A percentile compares a stretch with the other conserved stretches of the same genome.
Evolutionary conservation across 768 basidiomycete species (phyloP).

Genomic region (Lactifluus volemus): DNA sequence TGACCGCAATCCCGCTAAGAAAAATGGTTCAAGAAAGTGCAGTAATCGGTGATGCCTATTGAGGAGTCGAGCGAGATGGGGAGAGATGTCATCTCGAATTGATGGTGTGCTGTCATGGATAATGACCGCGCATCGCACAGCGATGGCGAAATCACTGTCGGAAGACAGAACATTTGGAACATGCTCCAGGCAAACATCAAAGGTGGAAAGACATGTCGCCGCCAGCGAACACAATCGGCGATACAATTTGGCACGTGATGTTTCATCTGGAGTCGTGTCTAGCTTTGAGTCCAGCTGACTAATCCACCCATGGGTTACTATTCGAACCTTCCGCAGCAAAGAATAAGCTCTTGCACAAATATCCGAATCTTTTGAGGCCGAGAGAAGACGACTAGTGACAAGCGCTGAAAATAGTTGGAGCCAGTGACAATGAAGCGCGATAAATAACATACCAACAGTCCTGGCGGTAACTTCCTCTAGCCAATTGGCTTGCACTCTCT

Average conservation of each 20-base stretch:
- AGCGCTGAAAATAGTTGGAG: background rate
- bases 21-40: background rate
- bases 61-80: background rate
- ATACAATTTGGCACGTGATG: background rate
- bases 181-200: background rate
- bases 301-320: background rate
- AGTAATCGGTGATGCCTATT: background rate
- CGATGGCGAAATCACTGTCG: background rate
- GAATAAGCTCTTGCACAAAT: background rate
- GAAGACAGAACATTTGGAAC: background rate
- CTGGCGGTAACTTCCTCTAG: background rate
- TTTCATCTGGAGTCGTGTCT: background rate
- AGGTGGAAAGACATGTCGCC: background rate
- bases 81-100: background rate
- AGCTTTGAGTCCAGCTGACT: background rate
- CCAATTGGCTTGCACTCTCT: background rate
- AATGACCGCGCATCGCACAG: background rate
- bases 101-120: background rate
- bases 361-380: background rate
- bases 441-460: background rate
- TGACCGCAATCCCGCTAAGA: background rate
- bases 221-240: background rate
- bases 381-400: background rate
- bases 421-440: background rate
- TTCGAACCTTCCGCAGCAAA: background rate